Base-by-base conservation (phyloP, 1,139 yeast genomes). In the Geotrichum reessii region DNA sequence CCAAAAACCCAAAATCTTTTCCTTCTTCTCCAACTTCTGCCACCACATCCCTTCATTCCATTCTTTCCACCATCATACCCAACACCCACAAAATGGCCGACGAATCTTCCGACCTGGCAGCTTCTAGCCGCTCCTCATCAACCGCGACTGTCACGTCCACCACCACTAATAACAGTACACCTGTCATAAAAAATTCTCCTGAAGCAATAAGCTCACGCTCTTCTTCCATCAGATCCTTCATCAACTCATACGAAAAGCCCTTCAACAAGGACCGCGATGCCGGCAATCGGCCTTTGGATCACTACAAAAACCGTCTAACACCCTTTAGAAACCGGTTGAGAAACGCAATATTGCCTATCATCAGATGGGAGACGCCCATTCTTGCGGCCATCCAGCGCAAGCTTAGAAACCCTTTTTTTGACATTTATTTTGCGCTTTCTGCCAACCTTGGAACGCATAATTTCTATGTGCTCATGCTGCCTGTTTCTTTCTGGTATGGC, bases 361-460 rank as follows among this genome's bases (percentile, higher is more conserved):
- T 93, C 5, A 77, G 88, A 50, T 70, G 76, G 60, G 98, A 93
- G 71, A 85, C 96, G 0, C 82, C 80, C 2, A 64, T 79, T 2
- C 71, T 93, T 27, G 78, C 81, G n/a, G 66, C 67, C 2, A 73
- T 89, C 62, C 99, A 93, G 74, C 62, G 67, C 7, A 59, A 64
- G 24, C 66, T 79, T 24, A 75, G 96, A 58, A 73, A 74, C 44
- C 81, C 84, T 2, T 61, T 74, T 31, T 74, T 86, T 58, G 97
- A 92, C 72, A 70, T 78, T 52, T 93, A 87, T 71, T 93, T 93
- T 73, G 89, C 96, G 14, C 83, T 90, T 78, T 82, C 96, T 1
- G 97, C 99, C 24, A 86, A 87, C 67, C 76, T 93, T 64, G 99
- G 97, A 0, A 83, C 96, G 9, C 99, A 93, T 72, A 90, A 97